Evolutionary conservation across 2,329 filamentous ascomycete species (phyloP), one percentile per base, ranked within the genome.

Genomic region (Xylariomycetidae sp.): DNA sequence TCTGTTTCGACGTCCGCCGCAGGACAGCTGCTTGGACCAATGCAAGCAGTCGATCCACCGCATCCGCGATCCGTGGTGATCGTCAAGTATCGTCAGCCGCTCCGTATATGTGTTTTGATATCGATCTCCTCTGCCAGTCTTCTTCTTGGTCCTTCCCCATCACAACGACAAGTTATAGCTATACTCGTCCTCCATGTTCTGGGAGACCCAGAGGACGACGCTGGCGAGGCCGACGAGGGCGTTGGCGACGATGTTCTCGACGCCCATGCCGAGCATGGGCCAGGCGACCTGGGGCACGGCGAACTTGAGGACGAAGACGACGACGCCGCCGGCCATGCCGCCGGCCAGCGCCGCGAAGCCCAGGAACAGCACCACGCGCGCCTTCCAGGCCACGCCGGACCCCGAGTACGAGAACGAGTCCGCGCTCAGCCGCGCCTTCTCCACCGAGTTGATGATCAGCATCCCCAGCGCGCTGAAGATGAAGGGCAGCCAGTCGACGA

Each of bases 151-250:
- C 18, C 28, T 10, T 13, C 13, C 31, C 24, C 19, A 9, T 52
- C 27, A 79, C 42, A 82, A 64, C 39, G 76, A 69, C 46, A 82
- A 59, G 56, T 80, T 82, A 58, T 82, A 82, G 29, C 76, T 71
- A 48, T 82, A 82, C 58, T 82, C 78, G 50, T 82, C 78, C 63
- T 82, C 78, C 74, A 82, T 81, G 50, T 82, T 82, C 66, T 82
- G 78, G 60, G 72, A 78, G 35, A 82, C 60, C 78, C 78, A 82
- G 25, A 82, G 67, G 39, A 81, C 71, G 29, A 79, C 76, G 15
- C 72, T 73, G 59, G 75, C 78, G 35, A 78, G 54, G 33, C 76
- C 76, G 34, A 82, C 76, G 22, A 79, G 61, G 17, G 64, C 75
- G 58, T 82, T 82, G 42, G 75, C 73, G 22, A 81, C 64, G n/a